These are phyloP conservation scores for Stachybotrys echinatus DNA, from an alignment of 2,329 filamentous ascomycete genomes.

Conservation along the genomic window DNA sequence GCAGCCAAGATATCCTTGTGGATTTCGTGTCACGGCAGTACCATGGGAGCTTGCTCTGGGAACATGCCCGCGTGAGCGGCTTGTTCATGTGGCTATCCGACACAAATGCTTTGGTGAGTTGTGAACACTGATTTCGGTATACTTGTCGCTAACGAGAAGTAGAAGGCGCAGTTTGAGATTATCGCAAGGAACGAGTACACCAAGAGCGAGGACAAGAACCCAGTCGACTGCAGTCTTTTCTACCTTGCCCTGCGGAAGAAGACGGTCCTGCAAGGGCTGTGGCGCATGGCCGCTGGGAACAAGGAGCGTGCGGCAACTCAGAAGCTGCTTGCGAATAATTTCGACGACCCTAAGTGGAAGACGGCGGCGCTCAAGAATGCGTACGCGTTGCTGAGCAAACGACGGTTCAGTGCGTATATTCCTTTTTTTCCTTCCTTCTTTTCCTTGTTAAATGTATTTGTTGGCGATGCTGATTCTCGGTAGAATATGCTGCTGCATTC, in stretches of 20 bases:
- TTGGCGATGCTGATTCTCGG: constrained; percentile 29
- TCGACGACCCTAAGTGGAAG: constrained; percentile 79
- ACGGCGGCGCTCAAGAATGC: constrained; percentile 93
- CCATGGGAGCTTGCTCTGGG: constrained; percentile 76
- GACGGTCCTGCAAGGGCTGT: constrained; percentile 79
- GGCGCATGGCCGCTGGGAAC: constrained; percentile 91
- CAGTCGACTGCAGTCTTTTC: constrained; percentile 83
- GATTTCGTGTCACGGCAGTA: constrained; percentile 79
- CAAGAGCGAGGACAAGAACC: constrained; percentile 79
- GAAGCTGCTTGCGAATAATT: constrained; percentile 82
- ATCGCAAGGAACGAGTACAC: constrained; percentile 92
- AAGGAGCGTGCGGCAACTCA: constrained; percentile 78
- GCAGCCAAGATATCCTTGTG: constrained; percentile 81
- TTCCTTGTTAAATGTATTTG: constrained; percentile 1
- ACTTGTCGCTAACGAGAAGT: constrained; percentile 7
- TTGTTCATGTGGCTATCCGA: constrained; percentile 95
- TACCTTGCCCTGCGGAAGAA: constrained; percentile 93
- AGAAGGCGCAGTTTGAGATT: constrained; percentile 70
- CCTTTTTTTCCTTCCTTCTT: no score
- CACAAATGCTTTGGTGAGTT: constrained; percentile 63
- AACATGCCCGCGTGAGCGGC: constrained; percentile 77
- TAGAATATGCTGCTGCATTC: constrained; percentile 91
- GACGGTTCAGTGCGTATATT: constrained; percentile 67
- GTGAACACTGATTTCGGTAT: not conserved
- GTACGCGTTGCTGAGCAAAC: constrained; percentile 87